Evolutionary conservation across 129 eudicot species (phyloP), one percentile per base, ranked within the genome.

Genomic region (Smallanthus sonchifolius): DNA sequence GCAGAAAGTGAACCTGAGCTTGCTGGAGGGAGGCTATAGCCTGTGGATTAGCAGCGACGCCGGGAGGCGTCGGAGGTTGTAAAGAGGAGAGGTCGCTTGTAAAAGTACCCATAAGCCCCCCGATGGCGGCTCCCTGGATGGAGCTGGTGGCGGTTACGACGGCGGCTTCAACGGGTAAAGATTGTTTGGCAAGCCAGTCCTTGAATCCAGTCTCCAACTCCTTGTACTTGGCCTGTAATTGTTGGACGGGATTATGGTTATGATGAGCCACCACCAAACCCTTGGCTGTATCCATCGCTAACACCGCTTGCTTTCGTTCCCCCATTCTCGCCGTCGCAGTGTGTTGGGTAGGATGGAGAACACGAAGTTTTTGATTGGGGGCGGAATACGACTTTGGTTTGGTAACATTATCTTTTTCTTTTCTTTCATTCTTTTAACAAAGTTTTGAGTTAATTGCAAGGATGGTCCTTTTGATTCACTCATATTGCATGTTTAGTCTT

Each of bases 1-100:
- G 1, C 7, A 57, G 28, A 57, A 4, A 20, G 35, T 7, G 30
- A 48, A 91, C 97, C 95, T 88, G 97, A 3, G 97, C 95, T 77
- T 91, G 97, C 69, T 88, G 85, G 19, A 91, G 82, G 10, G 95
- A 88, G 13, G 95, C 91, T 91, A 91, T 80, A 28, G 97, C 75
- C 37, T 84, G 86, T 4, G 92, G 82, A 71, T 74, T 85, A 6
- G 79, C 55, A 38, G 73, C 37, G 62, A 77, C 81, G 36, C 84
- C 86, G 8, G 77, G 70, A n/a, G 94, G 89, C 10, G 95, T 86
- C 14, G 91, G 77, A 13, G 88, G 54, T 0, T 82, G 65, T 34
- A 87, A 47, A 35, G 79, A n/a, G 48, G 89, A 30, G 47, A 87
- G 67, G 13, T 65, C 81, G 19, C 97, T 4, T 48, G 72, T 84